Base-by-base conservation (phyloP, 441 rosid genomes). In the Melianthus villosus region DNA sequence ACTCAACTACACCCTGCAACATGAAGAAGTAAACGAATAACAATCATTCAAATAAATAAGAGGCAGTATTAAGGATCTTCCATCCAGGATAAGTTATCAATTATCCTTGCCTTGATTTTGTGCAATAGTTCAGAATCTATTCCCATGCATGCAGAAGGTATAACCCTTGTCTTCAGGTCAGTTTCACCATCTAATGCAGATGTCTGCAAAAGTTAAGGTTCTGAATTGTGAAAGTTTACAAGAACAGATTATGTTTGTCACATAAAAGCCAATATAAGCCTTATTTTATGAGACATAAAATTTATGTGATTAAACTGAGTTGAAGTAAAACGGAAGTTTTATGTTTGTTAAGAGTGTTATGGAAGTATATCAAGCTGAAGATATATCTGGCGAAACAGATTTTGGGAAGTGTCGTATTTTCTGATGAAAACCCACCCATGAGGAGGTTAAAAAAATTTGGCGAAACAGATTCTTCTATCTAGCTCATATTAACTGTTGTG, bases 111-210 rank as follows among this genome's bases (percentile, higher is more conserved):
- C 80, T 82, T 84, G 51, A 91, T 84, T 77, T 72, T 91, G 67
- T 84, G 98, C 68, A 91, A 49, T 56, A 91, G 67, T 16, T 79
- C 93, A 53, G 65, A 67, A 69, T 91, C 87, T 12, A 91, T 82
- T 37, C 98, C 98, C 68, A 70, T 62, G 64, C 98, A 91, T 34
- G 94, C 77, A 54, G 94, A 44, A 11, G 98, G 94, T 69, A 68
- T 74, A 42, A 77, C 65, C 65, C 98, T 77, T 34, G 96, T 77
- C 65, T 91, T 91, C 42, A 91, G 69, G 75, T 91, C 98, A 36
- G 82, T 91, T 72, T 91, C 98, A 59, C 96, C 98, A 44, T 91
- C 98, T 23, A 91, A 56, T 39, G 96, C 98, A 54, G 98, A 55
- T 20, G 98, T 91, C 96, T 84, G 78, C 57, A 67, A 39, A 62